Base-by-base conservation (phyloP, 805 yeast genomes). In the Spencermartinsiella europaea region DNA sequence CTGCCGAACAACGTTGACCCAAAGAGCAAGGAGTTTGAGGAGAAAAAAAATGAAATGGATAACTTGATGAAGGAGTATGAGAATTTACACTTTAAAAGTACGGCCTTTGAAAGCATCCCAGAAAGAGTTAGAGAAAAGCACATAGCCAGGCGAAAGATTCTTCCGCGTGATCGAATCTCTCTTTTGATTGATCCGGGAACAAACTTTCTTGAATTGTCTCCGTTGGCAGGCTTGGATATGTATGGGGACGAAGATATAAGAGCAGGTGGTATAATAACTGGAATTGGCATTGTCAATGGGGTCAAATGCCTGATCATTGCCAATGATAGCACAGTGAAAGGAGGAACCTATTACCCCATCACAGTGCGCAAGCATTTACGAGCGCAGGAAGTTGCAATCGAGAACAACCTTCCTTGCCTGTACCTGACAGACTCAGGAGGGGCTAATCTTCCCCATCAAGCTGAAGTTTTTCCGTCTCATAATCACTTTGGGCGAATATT, bases 321-420 rank as follows among this genome's bases (percentile, higher is more conserved):
- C 37, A 61, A 61, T 46, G 65, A 61, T 47, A 48, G 58, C 37
- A 61, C 65, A 27, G 65, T 61, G 38, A 61, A 61, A 45, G 65
- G 65, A 10, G 65, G 65, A 3, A 61, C 64, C n/a, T 61, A 61
- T 51, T 61, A 59, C 47, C 65, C 65, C 28, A 61, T 61, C 46
- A 61, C 65, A 5, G 65, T 61, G 20, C 51, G 63, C 25, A 61
- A 61, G 53, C 65, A 61, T 36, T 48, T 61, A 31, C 50, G 65
- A 28, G 65, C 65, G 14, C 65, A 61, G 48, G 64, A 61, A 44
- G 57, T 61, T 34, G 65, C 65, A 38, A 39, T 48, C 42, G 61
- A 61, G 43, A 61, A 61, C 54, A 48, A 47, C 28, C 55, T 61
- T 22, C 65, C 65, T 3, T 61, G 65, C 40, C 54, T 61, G 42